Percentiles rank a stretch among this genome's conserved stretches.
These are phyloP conservation scores for Botryotinia calthae DNA, from an alignment of 2,329 filamentous ascomycete species.

Conservation along the genomic window DNA sequence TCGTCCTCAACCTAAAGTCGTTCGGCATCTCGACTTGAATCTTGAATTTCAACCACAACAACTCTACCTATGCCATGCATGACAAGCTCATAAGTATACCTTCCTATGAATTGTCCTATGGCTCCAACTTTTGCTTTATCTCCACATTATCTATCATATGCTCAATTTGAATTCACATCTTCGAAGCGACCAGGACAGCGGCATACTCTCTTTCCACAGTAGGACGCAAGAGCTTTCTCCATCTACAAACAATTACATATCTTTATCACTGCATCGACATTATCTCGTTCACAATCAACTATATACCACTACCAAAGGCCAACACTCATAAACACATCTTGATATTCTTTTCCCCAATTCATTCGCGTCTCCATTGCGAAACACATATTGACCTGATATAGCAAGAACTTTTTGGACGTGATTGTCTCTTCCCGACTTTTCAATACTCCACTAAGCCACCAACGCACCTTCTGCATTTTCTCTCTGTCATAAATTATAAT, in stretches of 20 bases:
- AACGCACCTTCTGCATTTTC: slow-evolving; percentile 4
- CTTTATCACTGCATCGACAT: not conserved
- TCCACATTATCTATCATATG: not conserved
- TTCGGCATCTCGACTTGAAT: not conserved
- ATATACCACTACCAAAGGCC: too few species aligned
- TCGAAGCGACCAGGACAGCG: not conserved
- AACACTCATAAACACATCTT: not conserved
- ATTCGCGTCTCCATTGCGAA: not conserved
- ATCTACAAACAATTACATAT: not conserved
- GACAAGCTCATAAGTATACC: not conserved
- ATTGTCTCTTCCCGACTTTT: not conserved
- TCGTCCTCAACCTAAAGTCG: not conserved
- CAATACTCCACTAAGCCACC: not conserved
- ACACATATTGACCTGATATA: not conserved
- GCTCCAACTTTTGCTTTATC: too few species aligned
- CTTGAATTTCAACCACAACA: not conserved
- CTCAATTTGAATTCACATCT: not conserved
- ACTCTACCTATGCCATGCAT: not conserved
- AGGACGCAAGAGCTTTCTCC: not conserved
- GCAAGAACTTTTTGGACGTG: not conserved
- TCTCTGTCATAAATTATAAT: not conserved
- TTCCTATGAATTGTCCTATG: not conserved
- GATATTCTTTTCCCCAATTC: too few species aligned
- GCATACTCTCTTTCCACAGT: not conserved
- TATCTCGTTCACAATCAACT: not conserved